Evolutionary conservation across 2,329 filamentous ascomycete genomes (phyloP).

Genomic region (Talaromyces albobiverticillius): DNA sequence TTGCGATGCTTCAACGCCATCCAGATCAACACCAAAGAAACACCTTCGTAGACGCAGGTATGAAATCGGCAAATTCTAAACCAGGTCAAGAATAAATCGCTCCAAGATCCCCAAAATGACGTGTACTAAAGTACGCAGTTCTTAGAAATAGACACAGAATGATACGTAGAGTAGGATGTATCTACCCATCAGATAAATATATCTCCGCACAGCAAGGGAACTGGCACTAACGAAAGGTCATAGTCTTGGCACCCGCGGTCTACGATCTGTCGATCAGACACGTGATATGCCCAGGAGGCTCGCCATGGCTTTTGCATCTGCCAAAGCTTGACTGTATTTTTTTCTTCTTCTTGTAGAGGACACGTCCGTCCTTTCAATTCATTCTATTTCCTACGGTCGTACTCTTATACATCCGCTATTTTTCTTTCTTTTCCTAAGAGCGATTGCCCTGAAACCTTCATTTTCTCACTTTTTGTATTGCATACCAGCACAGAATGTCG

Average conservation of each 20-base stretch:
- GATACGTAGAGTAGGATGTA: too few species aligned
- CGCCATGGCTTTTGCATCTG: not conserved
- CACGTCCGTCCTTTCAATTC: not conserved
- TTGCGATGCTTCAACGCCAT: too few species aligned
- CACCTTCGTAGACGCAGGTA: too few species aligned
- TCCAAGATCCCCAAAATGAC: too few species aligned
- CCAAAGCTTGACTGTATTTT: not conserved
- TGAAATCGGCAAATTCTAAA: too few species aligned
- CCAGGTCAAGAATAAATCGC: too few species aligned
- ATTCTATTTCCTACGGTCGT: not conserved
- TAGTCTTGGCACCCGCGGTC: not conserved
- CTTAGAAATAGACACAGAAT: too few species aligned
- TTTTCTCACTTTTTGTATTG: not conserved
- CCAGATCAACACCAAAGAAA: too few species aligned
- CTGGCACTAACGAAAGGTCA: not conserved
- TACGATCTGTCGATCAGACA: not conserved
- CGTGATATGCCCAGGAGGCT: not conserved
- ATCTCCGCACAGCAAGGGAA: constrained; percentile 2
- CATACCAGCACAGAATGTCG: constrained; percentile 5
- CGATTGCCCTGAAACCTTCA: not conserved
- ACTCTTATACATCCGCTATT: not conserved
- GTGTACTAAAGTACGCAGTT: too few species aligned
- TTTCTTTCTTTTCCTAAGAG: not conserved
- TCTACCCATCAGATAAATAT: not conserved
- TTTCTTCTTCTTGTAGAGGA: not conserved